These are phyloP conservation scores for Dactylellina parvicollis DNA, from an alignment of 2,329 filamentous ascomycete genomes.

Conservation along the genomic window DNA sequence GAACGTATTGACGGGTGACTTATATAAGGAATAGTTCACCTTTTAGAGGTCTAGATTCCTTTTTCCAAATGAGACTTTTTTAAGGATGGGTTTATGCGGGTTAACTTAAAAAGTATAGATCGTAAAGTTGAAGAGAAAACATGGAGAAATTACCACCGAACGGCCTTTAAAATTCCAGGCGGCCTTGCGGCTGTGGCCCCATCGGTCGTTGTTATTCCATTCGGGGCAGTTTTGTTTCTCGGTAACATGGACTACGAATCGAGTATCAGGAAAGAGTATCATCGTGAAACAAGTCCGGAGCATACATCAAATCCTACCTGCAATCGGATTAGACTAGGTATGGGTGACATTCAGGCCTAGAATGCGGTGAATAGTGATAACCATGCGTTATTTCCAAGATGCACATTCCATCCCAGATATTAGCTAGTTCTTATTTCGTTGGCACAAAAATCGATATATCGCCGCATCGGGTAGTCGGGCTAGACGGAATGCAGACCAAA, in stretches of 20 bases:
- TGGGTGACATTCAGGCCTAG: background rate
- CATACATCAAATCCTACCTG: background rate
- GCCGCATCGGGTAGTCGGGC: conserved; percentile 35
- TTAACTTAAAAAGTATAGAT: conserved; percentile 8
- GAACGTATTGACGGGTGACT: background rate
- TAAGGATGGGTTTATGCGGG: background rate
- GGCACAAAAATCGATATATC: background rate
- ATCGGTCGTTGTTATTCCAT: background rate
- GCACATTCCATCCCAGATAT: conserved; percentile 31
- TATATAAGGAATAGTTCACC: conserved; percentile 1
- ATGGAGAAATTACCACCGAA: background rate
- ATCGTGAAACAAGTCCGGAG: background rate
- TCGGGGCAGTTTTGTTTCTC: background rate
- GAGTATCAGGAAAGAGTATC: background rate
- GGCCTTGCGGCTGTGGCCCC: background rate
- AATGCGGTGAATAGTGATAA: background rate
- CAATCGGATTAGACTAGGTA: background rate
- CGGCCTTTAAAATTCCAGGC: background rate
- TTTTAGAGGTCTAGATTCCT: conserved; percentile 10
- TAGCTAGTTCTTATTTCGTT: background rate
- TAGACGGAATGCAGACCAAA: conserved; percentile 36
- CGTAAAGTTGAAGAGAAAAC: conserved; percentile 1
- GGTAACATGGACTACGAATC: background rate
- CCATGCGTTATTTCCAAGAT: background rate
- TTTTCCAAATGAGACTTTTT: background rate